Conservation (phyloP, 768 basidiomycete species). For the Boletus speciosus region DNA sequence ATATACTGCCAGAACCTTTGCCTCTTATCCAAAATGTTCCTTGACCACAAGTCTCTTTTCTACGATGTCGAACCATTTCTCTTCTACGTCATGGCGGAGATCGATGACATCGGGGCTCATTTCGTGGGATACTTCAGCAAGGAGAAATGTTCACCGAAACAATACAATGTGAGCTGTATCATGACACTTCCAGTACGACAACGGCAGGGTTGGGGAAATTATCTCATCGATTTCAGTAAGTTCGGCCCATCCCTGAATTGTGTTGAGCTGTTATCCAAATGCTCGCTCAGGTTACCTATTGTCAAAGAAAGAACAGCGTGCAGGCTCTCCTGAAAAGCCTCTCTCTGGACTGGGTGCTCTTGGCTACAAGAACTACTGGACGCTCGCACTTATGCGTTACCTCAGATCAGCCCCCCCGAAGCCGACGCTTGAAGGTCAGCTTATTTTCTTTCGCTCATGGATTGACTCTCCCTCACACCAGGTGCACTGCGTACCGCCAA, state of each 20-base stretch:
- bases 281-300: conserved; percentile 75
- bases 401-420: conserved; percentile 56
- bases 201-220: conserved; percentile 93
- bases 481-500: conserved; percentile 17
- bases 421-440: conserved; percentile 72
- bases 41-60: conserved; percentile 97
- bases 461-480: conserved; percentile 16
- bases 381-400: conserved; percentile 79
- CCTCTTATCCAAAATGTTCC: conserved; percentile 96
- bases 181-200: conserved; percentile 97
- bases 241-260: conserved; percentile 6
- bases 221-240: conserved; percentile 95
- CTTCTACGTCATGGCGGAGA: conserved; percentile 96
- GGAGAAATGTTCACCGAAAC: conserved; percentile 94
- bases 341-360: conserved; percentile 88
- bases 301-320: conserved; percentile 88
- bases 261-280: conserved; percentile 1
- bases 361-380: conserved; percentile 97
- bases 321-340: conserved; percentile 95
- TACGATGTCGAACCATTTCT: conserved; percentile 99
- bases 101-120: conserved; percentile 83
- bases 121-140: conserved; percentile 99
- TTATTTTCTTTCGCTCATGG: conserved; percentile 7
- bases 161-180: conserved; percentile 98
- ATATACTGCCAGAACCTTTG: conserved; percentile 99